A percentile compares a stretch with the other conserved stretches of the same genome.
These are phyloP conservation scores for Penicillium sp. DNA, from an alignment of 2,329 filamentous ascomycete species.

Conservation along the genomic window DNA sequence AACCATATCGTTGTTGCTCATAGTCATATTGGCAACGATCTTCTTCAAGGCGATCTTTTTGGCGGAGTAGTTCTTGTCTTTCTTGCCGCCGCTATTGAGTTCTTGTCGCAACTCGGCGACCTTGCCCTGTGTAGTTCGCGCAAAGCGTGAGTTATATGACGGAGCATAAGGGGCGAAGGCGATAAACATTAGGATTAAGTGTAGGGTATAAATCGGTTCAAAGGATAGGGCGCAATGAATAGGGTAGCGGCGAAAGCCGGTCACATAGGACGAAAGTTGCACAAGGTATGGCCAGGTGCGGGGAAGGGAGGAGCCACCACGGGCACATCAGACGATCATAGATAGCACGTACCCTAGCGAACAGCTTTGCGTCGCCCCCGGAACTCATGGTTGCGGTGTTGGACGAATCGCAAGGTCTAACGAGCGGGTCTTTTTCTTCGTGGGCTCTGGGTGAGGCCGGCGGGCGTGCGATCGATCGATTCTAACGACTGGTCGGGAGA, in stretches of 20 bases:
- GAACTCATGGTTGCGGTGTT: constrained; percentile 54
- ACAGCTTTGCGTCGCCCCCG: constrained; percentile 97
- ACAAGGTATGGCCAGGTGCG: constrained; percentile 16
- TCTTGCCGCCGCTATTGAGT: constrained; percentile 89
- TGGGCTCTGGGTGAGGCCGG: constrained; percentile 7
- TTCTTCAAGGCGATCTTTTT: constrained; percentile 99
- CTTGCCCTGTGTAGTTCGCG: constrained; percentile 74
- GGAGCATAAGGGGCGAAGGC: constrained; percentile 28
- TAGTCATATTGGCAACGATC: constrained; percentile 99
- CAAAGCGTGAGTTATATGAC: constrained; percentile 32
- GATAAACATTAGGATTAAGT: constrained; percentile 28
- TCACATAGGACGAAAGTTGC: constrained; percentile 10
- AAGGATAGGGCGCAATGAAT: constrained; percentile 1
- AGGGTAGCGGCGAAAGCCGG: constrained; percentile 1
- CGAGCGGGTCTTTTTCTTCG: constrained; percentile 6
- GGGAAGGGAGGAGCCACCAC: constrained; percentile 16
- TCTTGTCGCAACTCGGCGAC: constrained; percentile 94
- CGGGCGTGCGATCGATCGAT: constrained; percentile 20
- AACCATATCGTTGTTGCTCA: constrained; percentile 99
- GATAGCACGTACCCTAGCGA: constrained; percentile 76
- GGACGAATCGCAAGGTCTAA: constrained; percentile 14
- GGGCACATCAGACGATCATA: constrained; percentile 21
- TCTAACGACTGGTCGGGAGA: constrained; percentile 5
- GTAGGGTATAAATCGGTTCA: neutral
- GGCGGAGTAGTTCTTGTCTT: constrained; percentile 90